Conservation (phyloP, 371 early-diverging fungal genomes). For the Apophysomyces sp. region DNA sequence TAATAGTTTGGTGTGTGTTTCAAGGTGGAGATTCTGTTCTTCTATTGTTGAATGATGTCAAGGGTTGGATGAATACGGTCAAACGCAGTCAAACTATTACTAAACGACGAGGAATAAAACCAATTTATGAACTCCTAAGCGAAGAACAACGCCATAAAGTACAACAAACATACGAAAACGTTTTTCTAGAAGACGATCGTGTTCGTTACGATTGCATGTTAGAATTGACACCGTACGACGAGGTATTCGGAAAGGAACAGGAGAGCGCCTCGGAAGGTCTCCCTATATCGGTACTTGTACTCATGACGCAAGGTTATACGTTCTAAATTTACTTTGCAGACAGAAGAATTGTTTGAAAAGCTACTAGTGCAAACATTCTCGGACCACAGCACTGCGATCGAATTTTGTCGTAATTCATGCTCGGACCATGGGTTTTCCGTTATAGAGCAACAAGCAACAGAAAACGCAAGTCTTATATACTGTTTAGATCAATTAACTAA, state of each 20-base stretch:
- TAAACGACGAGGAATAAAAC: neutral
- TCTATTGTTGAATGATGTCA: neutral
- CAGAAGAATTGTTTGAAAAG: neutral
- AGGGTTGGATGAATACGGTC: neutral
- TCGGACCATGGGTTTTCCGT: neutral
- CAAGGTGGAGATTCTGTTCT: neutral
- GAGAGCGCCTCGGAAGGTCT: fast-evolving
- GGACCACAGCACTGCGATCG: neutral
- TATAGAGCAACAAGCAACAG: neutral
- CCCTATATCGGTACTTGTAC: neutral
- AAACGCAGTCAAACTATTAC: neutral
- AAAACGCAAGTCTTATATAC: neutral
- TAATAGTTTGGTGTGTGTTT: neutral
- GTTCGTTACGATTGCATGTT: neutral
- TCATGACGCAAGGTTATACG: neutral
- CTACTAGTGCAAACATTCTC: neutral
- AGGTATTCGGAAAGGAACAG: neutral
- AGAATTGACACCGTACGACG: neutral
- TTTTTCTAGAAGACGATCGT: neutral
- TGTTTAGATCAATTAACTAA: no score
- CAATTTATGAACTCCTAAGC: neutral
- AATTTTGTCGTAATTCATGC: neutral
- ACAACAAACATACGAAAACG: neutral
- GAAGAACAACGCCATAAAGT: neutral
- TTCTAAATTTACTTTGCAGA: neutral